These are phyloP conservation scores for Kwoniella bestiolae DNA, from an alignment of 768 basidiomycete species.

Conservation along the genomic window DNA sequence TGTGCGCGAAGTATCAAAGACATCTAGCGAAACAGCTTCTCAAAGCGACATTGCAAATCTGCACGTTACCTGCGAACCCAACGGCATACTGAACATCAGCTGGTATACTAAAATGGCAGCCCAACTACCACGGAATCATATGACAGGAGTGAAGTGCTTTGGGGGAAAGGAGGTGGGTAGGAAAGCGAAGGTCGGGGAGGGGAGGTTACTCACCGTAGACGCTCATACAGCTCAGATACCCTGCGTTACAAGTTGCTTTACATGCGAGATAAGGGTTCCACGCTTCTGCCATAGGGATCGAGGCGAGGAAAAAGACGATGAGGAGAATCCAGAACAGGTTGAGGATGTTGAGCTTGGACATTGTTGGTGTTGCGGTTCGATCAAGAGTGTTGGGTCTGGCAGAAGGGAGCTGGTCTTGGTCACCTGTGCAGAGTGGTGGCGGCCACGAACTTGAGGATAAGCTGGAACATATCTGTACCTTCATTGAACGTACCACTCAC, in stretches of 20 bases:
- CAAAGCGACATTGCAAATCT: conserved; percentile 42
- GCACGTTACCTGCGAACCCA: conserved; percentile 30
- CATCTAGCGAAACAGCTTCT: conserved; percentile 40
- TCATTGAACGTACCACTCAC: too few species aligned
- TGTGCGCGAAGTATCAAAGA: not conserved
- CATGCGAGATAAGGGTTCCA: conserved; percentile 40
- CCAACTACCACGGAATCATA: too few species aligned
- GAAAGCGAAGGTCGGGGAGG: not conserved
- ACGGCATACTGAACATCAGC: not conserved
- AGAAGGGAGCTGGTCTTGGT: too few species aligned
- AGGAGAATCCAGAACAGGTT: conserved; percentile 12
- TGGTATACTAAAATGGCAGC: conserved; percentile 1
- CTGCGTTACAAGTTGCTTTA: conserved; percentile 35
- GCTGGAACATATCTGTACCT: too few species aligned
- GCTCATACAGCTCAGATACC: conserved; percentile 48
- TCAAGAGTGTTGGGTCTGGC: too few species aligned
- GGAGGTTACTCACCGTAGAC: conserved; percentile 44
- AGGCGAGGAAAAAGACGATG: conserved; percentile 10
- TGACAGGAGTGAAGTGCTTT: not conserved
- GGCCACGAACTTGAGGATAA: too few species aligned
- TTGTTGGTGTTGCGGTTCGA: not conserved
- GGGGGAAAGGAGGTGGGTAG: not conserved
- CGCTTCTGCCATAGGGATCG: conserved; percentile 1
- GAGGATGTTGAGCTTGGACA: not conserved
- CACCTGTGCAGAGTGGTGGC: too few species aligned